A percentile compares a stretch with the other conserved stretches of the same genome.
These are phyloP conservation scores for Magnaporthales sp. DNA, from an alignment of 2,329 filamentous ascomycete species.

Conservation along the genomic window DNA sequence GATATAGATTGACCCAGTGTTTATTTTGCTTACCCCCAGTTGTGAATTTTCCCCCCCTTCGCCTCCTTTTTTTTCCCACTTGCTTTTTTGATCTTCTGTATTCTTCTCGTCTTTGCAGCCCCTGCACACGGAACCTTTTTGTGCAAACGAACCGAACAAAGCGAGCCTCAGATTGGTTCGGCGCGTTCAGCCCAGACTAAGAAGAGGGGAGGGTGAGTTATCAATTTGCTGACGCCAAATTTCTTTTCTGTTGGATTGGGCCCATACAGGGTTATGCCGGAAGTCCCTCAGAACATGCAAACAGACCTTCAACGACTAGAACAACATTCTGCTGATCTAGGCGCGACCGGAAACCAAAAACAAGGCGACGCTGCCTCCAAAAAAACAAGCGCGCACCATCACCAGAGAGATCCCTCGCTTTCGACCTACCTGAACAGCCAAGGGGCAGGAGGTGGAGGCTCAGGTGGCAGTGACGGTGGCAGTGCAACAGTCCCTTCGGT, in stretches of 20 bases:
- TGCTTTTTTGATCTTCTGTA: background rate
- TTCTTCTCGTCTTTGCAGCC: background rate
- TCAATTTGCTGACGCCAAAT: slow-evolving; percentile 20
- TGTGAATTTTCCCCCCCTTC: background rate
- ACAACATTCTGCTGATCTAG: slow-evolving; percentile 57
- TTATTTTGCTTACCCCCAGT: background rate
- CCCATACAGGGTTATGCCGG: slow-evolving; percentile 70
- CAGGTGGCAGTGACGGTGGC: slow-evolving; percentile 11
- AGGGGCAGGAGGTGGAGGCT: slow-evolving; percentile 9
- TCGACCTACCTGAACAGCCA: slow-evolving; percentile 27
- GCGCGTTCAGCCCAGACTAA: background rate
- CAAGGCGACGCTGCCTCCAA: slow-evolving; percentile 10
- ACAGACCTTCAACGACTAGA: slow-evolving; percentile 88
- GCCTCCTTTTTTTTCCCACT: background rate
- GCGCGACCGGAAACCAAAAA: slow-evolving; percentile 20
- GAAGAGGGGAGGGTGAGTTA: background rate
- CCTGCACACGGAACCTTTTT: background rate
- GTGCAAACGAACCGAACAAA: background rate
- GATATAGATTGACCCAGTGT: background rate
- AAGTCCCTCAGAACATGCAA: slow-evolving; percentile 95
- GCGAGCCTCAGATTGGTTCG: background rate
- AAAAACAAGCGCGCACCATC: slow-evolving; percentile 12
- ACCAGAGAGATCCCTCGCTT: slow-evolving; percentile 31
- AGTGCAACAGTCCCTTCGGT: slow-evolving; percentile 16
- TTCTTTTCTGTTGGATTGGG: slow-evolving; percentile 17